Percentiles rank a stretch among this genome's conserved stretches.
These are phyloP conservation scores for Coemansia sp. DNA, from an alignment of 192 early-diverging fungal species.

Conservation along the genomic window DNA sequence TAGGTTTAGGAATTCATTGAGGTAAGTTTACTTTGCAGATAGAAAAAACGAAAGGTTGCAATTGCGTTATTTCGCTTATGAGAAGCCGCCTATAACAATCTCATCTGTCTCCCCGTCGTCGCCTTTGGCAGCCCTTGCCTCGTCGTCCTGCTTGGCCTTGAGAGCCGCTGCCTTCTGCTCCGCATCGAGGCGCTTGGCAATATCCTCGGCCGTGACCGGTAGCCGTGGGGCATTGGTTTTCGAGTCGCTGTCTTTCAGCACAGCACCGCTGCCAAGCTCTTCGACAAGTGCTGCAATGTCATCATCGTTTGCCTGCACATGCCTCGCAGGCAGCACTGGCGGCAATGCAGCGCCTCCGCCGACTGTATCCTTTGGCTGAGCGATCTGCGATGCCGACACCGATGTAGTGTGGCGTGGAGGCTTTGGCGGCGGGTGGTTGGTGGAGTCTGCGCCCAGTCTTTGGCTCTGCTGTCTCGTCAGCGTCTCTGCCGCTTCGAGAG, in stretches of 20 bases:
- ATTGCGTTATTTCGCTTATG: too few species aligned
- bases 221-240: neutral
- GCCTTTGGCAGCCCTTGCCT: neutral
- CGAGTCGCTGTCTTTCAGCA: conserved; percentile 5
- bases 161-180: conserved; percentile 34
- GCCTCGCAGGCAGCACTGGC: neutral
- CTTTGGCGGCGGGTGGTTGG: conserved; percentile 22
- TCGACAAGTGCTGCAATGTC: conserved; percentile 48
- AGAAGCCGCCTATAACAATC: conserved; percentile 17
- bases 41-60: too few species aligned
- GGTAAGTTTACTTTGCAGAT: too few species aligned
- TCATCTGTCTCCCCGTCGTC: conserved; percentile 21
- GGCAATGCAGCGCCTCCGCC: neutral
- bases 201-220: conserved; percentile 43
- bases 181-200: conserved; percentile 37
- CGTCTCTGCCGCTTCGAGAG: conserved; percentile 49
- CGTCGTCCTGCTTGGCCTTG: conserved; percentile 9
- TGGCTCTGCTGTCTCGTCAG: conserved; percentile 30
- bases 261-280: conserved; percentile 21
- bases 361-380: neutral
- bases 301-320: conserved; percentile 43
- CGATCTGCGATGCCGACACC: neutral
- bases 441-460: neutral
- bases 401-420: conserved; percentile 26
- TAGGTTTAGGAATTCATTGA: too few species aligned